Evolutionary conservation across 1,284 basidiomycete genomes (phyloP).

Genomic region (Papiliotrema nemorosa): DNA sequence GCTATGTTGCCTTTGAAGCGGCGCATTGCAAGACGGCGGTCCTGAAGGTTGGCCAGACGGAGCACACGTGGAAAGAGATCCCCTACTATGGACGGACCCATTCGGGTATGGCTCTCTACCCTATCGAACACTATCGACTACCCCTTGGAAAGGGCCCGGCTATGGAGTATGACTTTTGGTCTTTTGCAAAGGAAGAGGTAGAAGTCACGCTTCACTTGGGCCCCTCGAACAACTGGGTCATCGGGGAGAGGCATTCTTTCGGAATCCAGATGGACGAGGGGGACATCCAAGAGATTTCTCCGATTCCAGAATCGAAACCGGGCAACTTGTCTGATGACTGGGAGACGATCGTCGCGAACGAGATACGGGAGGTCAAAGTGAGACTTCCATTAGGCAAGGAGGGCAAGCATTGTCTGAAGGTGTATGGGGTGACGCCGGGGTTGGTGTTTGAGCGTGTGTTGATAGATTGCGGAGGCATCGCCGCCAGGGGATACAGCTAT

Average conservation of each 20-base stretch:
- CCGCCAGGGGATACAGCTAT: constrained; percentile 31
- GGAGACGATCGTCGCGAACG: constrained; percentile 27
- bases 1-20: constrained; percentile 64
- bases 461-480: constrained; percentile 35
- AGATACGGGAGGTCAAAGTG: constrained; percentile 30
- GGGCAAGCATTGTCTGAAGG: constrained; percentile 30
- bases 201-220: constrained; percentile 57
- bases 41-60: constrained; percentile 42
- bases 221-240: constrained; percentile 59
- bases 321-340: constrained; percentile 49
- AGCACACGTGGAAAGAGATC: constrained; percentile 59
- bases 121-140: constrained; percentile 58
- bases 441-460: constrained; percentile 37
- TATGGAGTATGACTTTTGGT: constrained; percentile 57
- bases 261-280: not conserved
- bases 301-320: not conserved
- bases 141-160: constrained; percentile 60
- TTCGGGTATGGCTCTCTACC: constrained; percentile 59
- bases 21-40: no score
- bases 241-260: constrained; percentile 47
- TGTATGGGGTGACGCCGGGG: constrained; percentile 36
- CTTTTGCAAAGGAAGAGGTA: constrained; percentile 20
- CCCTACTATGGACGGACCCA: constrained; percentile 55
- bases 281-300: not conserved
- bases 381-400: constrained; percentile 5